These are phyloP conservation scores for Mycena belliarum DNA, from an alignment of 768 basidiomycete genomes.

Conservation along the genomic window DNA sequence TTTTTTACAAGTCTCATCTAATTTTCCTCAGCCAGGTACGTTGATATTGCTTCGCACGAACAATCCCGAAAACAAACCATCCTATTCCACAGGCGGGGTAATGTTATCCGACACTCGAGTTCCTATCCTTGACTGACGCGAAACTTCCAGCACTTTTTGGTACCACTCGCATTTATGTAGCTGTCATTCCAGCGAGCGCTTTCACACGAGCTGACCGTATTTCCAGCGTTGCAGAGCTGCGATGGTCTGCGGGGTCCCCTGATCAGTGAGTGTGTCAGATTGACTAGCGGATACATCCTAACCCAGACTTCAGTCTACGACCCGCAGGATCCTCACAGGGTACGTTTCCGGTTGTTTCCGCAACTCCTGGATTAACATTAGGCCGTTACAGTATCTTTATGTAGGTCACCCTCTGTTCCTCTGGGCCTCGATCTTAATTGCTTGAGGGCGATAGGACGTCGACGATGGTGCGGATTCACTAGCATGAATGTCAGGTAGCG, in stretches of 20 bases:
- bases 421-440: background rate
- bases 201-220: background rate
- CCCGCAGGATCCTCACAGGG: slow-evolving; percentile 4
- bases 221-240: background rate
- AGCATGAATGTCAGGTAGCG: background rate
- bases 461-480: slow-evolving; percentile 1
- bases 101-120: no score
- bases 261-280: background rate
- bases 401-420: background rate
- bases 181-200: background rate
- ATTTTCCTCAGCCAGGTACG: background rate
- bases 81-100: slow-evolving; percentile 4
- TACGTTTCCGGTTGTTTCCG: background rate
- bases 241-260: background rate
- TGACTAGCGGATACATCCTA: no score
- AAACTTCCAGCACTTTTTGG: slow-evolving; percentile 4
- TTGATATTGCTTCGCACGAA: background rate
- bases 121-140: background rate
- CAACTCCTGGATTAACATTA: no score
- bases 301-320: background rate
- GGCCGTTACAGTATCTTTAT: background rate
- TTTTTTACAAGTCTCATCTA: background rate
- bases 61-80: background rate
- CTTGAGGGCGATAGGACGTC: background rate
- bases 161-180: slow-evolving; percentile 7